Conservation (phyloP, 2,329 filamentous ascomycete species). For the Colletotrichum acutatum region DNA sequence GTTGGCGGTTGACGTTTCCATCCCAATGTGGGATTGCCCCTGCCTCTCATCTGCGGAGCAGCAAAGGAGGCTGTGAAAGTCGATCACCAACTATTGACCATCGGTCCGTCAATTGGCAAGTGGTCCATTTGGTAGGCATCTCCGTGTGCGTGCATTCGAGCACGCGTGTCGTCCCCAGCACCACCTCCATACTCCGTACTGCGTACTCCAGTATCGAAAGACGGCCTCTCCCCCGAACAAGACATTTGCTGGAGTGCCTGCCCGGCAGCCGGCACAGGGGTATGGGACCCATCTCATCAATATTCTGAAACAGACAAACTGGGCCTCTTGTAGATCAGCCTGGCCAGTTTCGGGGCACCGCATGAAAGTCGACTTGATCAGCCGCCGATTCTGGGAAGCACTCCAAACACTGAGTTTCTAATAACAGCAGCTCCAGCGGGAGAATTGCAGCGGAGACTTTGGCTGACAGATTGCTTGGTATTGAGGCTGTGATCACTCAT, state of each 20-base stretch:
- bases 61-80: constrained; percentile 28
- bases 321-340: constrained; percentile 36
- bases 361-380: constrained; percentile 24
- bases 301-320: constrained; percentile 35
- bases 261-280: constrained; percentile 14
- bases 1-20: constrained; percentile 12
- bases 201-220: constrained; percentile 2
- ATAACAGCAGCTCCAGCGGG: constrained; percentile 20
- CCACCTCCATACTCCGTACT: neutral
- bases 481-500: neutral
- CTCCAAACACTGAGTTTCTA: constrained; percentile 32
- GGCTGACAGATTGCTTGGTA: constrained; percentile 11
- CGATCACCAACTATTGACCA: constrained; percentile 16
- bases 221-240: constrained; percentile 10
- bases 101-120: constrained; percentile 1
- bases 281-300: constrained; percentile 22
- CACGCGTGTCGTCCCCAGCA: constrained; percentile 17
- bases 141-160: neutral
- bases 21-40: constrained; percentile 28
- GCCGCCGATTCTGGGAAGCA: constrained; percentile 21
- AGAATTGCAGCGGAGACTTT: constrained; percentile 5
- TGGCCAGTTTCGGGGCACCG: constrained; percentile 29
- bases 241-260: constrained; percentile 9
- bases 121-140: neutral
- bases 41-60: constrained; percentile 23